A percentile compares a stretch with the other conserved stretches of the same genome.
Conservation (phyloP, 2,329 filamentous ascomycete species). For the Colletotrichum kahawae region DNA sequence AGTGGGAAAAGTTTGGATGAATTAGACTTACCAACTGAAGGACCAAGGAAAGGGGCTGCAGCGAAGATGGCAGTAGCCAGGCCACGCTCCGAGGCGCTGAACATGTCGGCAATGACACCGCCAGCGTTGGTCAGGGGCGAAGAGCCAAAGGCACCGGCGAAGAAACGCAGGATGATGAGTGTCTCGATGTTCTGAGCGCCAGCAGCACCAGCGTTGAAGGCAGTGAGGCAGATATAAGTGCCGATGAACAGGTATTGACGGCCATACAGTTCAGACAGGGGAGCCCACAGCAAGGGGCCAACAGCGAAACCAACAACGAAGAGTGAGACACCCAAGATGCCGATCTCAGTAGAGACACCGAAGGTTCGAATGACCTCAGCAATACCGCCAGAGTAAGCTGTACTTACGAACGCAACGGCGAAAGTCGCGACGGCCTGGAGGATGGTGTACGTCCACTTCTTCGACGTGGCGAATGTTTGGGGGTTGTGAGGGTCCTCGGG, state of each 20-base stretch:
- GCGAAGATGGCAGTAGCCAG: conserved; percentile 68
- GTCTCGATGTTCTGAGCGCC: conserved; percentile 62
- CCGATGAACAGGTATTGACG: conserved; percentile 63
- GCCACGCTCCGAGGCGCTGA: conserved; percentile 55
- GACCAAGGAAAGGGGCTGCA: conserved; percentile 69
- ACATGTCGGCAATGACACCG: conserved; percentile 68
- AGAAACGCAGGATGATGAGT: conserved; percentile 67
- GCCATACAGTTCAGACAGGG: conserved; percentile 67
- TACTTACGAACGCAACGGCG: conserved; percentile 68
- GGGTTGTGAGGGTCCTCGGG: conserved; percentile 69
- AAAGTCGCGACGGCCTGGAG: conserved; percentile 66
- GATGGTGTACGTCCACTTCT: conserved; percentile 68
- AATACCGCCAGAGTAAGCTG: conserved; percentile 62
- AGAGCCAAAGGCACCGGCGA: conserved; percentile 66
- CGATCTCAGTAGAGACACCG: conserved; percentile 46
- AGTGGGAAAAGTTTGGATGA: conserved; percentile 59
- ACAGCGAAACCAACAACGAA: conserved; percentile 56
- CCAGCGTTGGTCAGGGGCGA: conserved; percentile 67
- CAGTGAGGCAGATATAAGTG: conserved; percentile 60
- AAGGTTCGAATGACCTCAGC: conserved; percentile 58
- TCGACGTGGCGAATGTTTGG: conserved; percentile 54
- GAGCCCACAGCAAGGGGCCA: conserved; percentile 69
- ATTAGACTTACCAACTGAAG: conserved; percentile 62
- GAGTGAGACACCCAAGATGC: conserved; percentile 51
- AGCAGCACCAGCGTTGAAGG: conserved; percentile 66